These are phyloP conservation scores for Populus nigra DNA, from an alignment of 345 rosid genomes.

Conservation along the genomic window DNA sequence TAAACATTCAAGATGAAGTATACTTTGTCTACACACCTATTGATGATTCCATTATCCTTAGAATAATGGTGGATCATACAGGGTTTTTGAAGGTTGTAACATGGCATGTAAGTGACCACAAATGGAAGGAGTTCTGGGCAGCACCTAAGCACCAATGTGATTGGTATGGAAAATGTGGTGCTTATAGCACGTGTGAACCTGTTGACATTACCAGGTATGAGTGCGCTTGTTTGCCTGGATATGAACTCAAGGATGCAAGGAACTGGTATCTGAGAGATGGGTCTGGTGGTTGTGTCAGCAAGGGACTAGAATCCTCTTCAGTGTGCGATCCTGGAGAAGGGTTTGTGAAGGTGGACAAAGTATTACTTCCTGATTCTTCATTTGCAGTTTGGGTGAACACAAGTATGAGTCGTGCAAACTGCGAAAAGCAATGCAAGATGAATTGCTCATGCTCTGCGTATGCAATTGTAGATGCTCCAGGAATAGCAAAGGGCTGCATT, in stretches of 20 bases:
- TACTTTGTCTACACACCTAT: not conserved
- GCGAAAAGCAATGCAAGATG: conserved; percentile 8
- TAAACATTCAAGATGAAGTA: not conserved
- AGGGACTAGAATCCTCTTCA: not conserved
- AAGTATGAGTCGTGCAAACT: not conserved
- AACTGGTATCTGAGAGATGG: conserved; percentile 12
- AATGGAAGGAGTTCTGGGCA: conserved; percentile 5
- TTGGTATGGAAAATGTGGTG: conserved; percentile 15
- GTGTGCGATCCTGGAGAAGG: conserved; percentile 13
- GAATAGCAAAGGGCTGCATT: conserved; percentile 5
- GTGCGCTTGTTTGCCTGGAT: conserved; percentile 25
- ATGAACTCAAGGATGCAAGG: not conserved
- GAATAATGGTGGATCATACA: not conserved
- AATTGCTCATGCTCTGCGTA: conserved; percentile 16
- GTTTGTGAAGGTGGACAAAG: conserved; percentile 1
- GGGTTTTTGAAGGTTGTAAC: conserved; percentile 4
- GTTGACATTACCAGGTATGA: conserved; percentile 8
- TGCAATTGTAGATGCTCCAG: not conserved
- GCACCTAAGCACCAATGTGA: conserved; percentile 6
- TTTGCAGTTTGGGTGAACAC: conserved; percentile 1
- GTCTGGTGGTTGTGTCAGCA: conserved; percentile 11
- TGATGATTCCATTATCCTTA: not conserved
- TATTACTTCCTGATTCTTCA: conserved; percentile 6
- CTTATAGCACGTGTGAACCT: conserved; percentile 1
- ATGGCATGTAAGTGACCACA: not conserved